Evolutionary conservation across 1,139 yeast genomes (phyloP).

Genomic region (Trichomonascaceae sp.): DNA sequence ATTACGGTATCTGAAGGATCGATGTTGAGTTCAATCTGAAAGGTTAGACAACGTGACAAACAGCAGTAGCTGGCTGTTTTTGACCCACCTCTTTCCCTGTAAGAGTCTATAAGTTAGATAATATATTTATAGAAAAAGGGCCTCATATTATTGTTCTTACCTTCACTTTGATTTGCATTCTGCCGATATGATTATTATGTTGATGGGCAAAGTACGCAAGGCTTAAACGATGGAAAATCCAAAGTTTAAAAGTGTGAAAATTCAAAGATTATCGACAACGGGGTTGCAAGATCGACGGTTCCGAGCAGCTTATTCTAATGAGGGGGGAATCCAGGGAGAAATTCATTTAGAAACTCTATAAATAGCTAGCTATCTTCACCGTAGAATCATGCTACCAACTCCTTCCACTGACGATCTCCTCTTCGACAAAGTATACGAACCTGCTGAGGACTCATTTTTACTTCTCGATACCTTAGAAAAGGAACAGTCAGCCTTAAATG

Average conservation of each 20-base stretch:
- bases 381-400: slow-evolving; percentile 46
- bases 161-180: slow-evolving; percentile 63
- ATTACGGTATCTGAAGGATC: slow-evolving; percentile 71
- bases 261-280: no score
- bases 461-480: slow-evolving; percentile 72
- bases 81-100: slow-evolving; percentile 50
- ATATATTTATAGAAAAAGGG: background rate
- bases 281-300: no score
- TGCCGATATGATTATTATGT: slow-evolving; percentile 2
- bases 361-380: background rate
- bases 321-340: background rate
- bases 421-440: slow-evolving; percentile 69
- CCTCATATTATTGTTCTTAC: slow-evolving; percentile 30
- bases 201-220: background rate
- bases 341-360: background rate
- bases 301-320: no score
- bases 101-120: slow-evolving; percentile 27
- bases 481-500: slow-evolving; percentile 33
- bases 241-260: background rate
- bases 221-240: background rate
- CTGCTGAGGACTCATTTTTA: slow-evolving; percentile 85
- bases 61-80: background rate
- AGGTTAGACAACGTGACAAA: background rate
- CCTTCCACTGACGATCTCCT: slow-evolving; percentile 44
- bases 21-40: slow-evolving; percentile 74